A percentile compares a stretch with the other conserved stretches of the same genome.
These are phyloP conservation scores for Forsythia suspensa DNA, from an alignment of 257 asterid genomes.

Conservation along the genomic window DNA sequence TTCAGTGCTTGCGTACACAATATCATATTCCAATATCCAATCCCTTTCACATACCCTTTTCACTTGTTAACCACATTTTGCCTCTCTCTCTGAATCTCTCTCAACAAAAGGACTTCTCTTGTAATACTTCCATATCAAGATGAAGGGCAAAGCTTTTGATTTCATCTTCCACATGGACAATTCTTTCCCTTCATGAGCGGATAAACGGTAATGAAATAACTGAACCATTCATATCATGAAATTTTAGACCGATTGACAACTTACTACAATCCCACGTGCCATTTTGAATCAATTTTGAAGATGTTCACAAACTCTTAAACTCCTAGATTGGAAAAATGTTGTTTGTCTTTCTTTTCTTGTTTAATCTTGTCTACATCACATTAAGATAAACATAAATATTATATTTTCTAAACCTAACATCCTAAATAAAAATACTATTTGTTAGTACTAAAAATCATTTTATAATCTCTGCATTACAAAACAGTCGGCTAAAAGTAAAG, in stretches of 20 bases:
- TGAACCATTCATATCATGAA: not conserved
- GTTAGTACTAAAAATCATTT: not conserved
- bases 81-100: not conserved
- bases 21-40: not conserved
- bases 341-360: not conserved
- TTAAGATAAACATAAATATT: not conserved
- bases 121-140: not conserved
- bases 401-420: not conserved
- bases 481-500: not conserved
- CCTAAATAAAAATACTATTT: not conserved
- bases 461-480: not conserved
- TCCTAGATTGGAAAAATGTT: not conserved
- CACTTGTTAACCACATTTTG: not conserved
- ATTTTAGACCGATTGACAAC: not conserved
- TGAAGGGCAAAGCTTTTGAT: not conserved
- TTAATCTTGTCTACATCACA: not conserved
- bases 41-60: not conserved
- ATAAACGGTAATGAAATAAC: not conserved
- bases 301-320: not conserved
- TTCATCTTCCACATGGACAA: not conserved
- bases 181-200: not conserved
- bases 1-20: not conserved
- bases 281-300: not conserved
- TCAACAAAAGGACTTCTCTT: not conserved
- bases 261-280: not conserved